Base-by-base conservation (phyloP, 306 rosid species). In the Prosopis cineraria region DNA sequence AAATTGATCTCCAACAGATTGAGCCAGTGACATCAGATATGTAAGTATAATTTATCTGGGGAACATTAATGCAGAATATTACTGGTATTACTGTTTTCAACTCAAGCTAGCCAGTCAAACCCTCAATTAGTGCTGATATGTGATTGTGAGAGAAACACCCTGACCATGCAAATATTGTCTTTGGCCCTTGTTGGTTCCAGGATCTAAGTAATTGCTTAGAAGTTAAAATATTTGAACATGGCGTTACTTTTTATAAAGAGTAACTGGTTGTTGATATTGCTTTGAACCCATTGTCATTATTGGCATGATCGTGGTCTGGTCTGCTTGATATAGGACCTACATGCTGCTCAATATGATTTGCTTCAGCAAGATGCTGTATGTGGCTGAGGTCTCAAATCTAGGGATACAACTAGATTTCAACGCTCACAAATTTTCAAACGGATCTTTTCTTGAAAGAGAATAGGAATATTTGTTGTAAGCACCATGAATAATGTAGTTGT, bases 21-120 rank as follows among this genome's bases (percentile, higher is more conserved):
- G 86, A 80, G 19, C 83, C 69, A 62, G 82, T 67, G 71, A 79
- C 90, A 27, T 63, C 83, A 17, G 84, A 79, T 74, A 62, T 6
- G 98, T 91, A 89, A 88, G 96, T 77, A 60, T 58, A 13, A 29
- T 50, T 37, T 70, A 19, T 62, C 78, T 2, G 55, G 25, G 13
- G 16, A 37, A 31, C 59, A 75, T 53, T 33, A 79, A 68, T 30
- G 72, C 67, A 41, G 52, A 66, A 44, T 65, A 22, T 37, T 66
- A n/a, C 48, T 20, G 27, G 17, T 30, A 48, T 22, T 70, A 45
- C 14, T 39, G 24, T 25, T 34, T 24, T 80, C 4, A 56, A 16
- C 27, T 48, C 34, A 30, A 13, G 58, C 9, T 62, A 65, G 24
- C 27, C 43, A 50, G 70, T 40, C 34, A 17, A 39, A 64, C 16